Evolutionary conservation across 768 basidiomycete species (phyloP), one percentile per base, ranked within the genome.

Genomic region (Tricholoma saponaceum): DNA sequence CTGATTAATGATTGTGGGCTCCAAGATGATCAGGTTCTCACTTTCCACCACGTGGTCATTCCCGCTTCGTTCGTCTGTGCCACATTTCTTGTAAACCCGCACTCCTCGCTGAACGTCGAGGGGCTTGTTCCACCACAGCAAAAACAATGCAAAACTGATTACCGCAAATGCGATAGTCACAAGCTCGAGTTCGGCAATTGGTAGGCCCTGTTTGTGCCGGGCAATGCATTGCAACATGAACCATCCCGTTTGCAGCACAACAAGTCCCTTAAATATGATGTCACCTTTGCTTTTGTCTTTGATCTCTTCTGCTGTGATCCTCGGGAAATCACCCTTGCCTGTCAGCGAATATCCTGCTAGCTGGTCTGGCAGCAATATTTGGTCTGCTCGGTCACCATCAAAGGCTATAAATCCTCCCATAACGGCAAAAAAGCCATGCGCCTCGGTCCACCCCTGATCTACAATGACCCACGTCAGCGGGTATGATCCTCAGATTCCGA

Each of bases 361-460:
- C n/a, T n/a, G n/a, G n/a, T n/a, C n/a, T n/a, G n/a, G n/a, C n/a
- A n/a, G n/a, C n/a, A n/a, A n/a, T n/a, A n/a, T n/a, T n/a, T n/a
- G n/a, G n/a, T n/a, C n/a, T 23, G 43, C 20, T 44, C 20, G 5
- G 7, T 9, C 18, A 16, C 13, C 9, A 8, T 33, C 55, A 25
- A 18, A 55, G 16, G 49, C 28, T 46, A 49, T 30, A 25, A 55
- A 55, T 1, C 55, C 55, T 9, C 55, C 55, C 55, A 55, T 49
- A 8, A 16, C 7, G 43, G 46, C 14, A 25, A 49, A 55, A 16
- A 46, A 49, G 1, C 46, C 55, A 35, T 55, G 46, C 10, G 18
- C 20, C 32, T 32, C 5, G 1, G 55, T 55, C 55, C 55, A 55
- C 4, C 4, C 18, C 3, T 14, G 10, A 3, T 16, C 41, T 35